These are phyloP conservation scores for Phytophthora europaea DNA, from an alignment of 352 stramenopile species.

Conservation along the genomic window DNA sequence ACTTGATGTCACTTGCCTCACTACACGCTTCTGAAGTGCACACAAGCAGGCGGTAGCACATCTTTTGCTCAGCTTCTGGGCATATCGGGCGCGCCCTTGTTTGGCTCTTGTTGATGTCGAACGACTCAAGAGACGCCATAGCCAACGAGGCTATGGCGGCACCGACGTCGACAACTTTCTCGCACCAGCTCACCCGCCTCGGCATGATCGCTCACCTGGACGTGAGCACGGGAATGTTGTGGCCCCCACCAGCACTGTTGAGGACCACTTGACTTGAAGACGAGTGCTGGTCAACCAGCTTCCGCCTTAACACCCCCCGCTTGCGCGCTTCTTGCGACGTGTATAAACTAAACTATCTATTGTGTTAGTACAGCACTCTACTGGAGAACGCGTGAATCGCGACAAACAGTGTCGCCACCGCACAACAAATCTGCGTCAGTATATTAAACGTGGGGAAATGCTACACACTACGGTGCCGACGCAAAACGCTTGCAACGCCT, in stretches of 20 bases:
- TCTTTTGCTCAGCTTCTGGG: background rate
- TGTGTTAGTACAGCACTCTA: too few species aligned
- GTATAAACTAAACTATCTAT: background rate
- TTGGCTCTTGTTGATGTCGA: background rate
- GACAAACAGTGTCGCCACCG: background rate
- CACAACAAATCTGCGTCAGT: background rate
- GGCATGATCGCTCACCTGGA: background rate
- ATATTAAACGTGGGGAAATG: background rate
- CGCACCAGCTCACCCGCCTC: background rate
- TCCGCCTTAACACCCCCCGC: too few species aligned
- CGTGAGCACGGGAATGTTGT: background rate
- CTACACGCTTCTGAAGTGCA: background rate
- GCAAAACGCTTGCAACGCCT: too few species aligned
- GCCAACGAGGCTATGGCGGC: background rate
- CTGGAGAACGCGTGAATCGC: background rate
- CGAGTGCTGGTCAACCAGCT: too few species aligned
- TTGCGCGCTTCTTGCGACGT: too few species aligned
- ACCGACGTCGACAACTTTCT: background rate
- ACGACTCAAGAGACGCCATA: background rate
- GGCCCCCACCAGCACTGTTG: background rate
- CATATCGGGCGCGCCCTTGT: background rate
- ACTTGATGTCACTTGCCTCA: background rate
- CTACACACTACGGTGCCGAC: background rate
- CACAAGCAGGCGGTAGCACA: background rate
- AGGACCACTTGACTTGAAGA: too few species aligned